Percentiles rank a stretch among this genome's conserved stretches.
phyloP scores from a whole-genome alignment of 2,329 filamentous ascomycete genomes.

The Penicillium sp. region DNA sequence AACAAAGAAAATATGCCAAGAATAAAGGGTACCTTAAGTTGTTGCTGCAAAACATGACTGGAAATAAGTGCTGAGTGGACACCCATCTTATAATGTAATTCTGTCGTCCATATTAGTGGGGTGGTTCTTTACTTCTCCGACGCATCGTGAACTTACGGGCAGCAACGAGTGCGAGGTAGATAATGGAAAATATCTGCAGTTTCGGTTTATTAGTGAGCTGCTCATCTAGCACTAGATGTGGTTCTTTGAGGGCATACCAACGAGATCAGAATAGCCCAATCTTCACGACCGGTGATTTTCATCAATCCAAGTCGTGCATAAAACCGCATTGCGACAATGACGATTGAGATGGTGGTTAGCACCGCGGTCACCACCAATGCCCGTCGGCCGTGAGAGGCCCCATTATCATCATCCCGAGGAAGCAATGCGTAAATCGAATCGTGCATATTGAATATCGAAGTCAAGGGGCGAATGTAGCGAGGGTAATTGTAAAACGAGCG shows the following conservation, averaged over 20 bases:
- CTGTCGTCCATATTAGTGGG: slow-evolving; percentile 14
- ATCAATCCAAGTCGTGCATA: slow-evolving; percentile 28
- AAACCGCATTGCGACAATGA: slow-evolving; percentile 29
- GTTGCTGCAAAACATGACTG: slow-evolving; percentile 13
- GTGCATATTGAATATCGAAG: slow-evolving; percentile 15
- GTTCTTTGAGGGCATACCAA: slow-evolving; percentile 14
- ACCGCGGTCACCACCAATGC: slow-evolving; percentile 31
- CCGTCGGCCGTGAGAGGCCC: slow-evolving; percentile 20
- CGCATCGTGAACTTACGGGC: slow-evolving; percentile 19
- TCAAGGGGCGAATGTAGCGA: slow-evolving; percentile 4
- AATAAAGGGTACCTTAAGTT: slow-evolving; percentile 23
- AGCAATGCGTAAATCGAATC: slow-evolving; percentile 13
- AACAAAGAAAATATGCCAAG: neutral
- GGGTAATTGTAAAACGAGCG: slow-evolving; percentile 13
- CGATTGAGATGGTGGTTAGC: slow-evolving; percentile 23
- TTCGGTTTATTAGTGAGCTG: neutral
- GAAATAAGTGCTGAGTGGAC: slow-evolving; percentile 19
- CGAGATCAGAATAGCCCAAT: slow-evolving; percentile 29
- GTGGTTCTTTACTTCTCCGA: neutral
- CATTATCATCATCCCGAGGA: slow-evolving; percentile 17
- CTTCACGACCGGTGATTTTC: slow-evolving; percentile 33
- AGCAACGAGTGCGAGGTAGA: slow-evolving; percentile 28
- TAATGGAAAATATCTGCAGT: slow-evolving; percentile 21
- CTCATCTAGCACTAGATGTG: neutral
- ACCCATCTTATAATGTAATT: slow-evolving; percentile 28